A percentile compares a stretch with the other conserved stretches of the same genome.
Conservation (phyloP, 139 green algal genomes). For the Monoraphidium neglectum region DNA sequence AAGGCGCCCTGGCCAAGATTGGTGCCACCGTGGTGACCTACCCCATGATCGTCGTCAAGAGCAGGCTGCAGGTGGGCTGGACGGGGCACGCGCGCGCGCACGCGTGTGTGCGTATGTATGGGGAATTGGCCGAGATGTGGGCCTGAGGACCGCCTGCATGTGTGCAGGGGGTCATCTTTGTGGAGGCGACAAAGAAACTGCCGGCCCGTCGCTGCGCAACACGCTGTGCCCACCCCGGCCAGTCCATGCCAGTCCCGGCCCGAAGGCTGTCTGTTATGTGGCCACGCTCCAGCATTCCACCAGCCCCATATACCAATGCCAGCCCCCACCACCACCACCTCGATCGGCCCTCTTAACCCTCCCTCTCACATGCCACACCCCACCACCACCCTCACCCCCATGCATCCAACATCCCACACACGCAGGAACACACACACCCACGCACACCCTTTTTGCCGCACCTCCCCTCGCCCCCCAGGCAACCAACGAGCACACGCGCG, state of each 20-base stretch:
- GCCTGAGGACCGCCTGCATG: no score
- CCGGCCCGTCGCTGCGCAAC: no score
- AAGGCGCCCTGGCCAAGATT: conserved; percentile 82
- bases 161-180: no score
- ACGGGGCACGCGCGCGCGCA: not conserved
- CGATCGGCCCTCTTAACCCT: not conserved
- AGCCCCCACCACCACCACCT: not conserved
- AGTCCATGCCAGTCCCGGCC: no score
- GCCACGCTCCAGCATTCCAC: no score
- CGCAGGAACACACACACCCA: not conserved
- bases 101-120: no score
- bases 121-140: no score
- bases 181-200: no score
- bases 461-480: not conserved
- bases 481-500: not conserved
- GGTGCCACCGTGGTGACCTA: conserved; percentile 91
- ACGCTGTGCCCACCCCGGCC: no score
- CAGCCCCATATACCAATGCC: not conserved
- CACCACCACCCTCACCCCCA: not conserved
- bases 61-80: conserved; percentile 62
- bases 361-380: not conserved
- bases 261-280: no score
- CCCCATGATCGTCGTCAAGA: conserved; percentile 93
- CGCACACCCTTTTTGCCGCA: not conserved
- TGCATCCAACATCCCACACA: not conserved